phyloP scores from a whole-genome alignment of 768 basidiomycete species.

The Clavulina sp. region DNA sequence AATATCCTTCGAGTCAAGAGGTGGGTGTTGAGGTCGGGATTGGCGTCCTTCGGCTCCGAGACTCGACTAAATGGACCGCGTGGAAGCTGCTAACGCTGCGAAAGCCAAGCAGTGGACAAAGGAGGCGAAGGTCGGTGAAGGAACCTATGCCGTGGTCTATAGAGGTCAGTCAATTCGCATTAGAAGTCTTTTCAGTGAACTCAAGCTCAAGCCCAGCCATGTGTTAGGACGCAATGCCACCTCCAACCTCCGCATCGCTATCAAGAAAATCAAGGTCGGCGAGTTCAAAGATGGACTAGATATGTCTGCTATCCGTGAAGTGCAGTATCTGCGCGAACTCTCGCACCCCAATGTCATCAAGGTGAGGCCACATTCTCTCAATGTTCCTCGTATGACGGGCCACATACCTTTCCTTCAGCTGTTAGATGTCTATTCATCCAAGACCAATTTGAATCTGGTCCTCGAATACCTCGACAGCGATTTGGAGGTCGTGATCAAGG shows the following conservation, averaged over 20 bases:
- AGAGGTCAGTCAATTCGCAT: conserved; percentile 36
- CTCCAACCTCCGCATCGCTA: conserved; percentile 74
- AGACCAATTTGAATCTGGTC: conserved; percentile 92
- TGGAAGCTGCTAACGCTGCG: conserved; percentile 59
- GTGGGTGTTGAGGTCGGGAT: no score
- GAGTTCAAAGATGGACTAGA: conserved; percentile 96
- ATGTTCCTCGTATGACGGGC: not conserved
- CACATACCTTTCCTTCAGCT: conserved; percentile 33
- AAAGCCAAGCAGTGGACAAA: conserved; percentile 49
- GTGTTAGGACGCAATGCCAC: conserved; percentile 48
- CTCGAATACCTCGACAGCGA: conserved; percentile 94
- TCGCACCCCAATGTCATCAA: conserved; percentile 91
- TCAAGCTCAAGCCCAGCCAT: not conserved
- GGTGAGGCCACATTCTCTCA: conserved; percentile 25
- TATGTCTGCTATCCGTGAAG: conserved; percentile 97
- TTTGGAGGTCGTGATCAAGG: conserved; percentile 92
- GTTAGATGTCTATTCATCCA: conserved; percentile 90
- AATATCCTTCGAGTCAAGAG: no score
- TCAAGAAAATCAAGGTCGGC: conserved; percentile 96
- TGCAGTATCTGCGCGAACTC: conserved; percentile 89
- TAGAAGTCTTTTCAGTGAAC: conserved; percentile 10
- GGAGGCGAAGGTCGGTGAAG: conserved; percentile 34
- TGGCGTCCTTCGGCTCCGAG: no score
- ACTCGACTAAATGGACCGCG: conserved; percentile 74
- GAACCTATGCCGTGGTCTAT: conserved; percentile 93